phyloP scores from a whole-genome alignment of 1,284 basidiomycete genomes.

The Sanghuangporus baumii region DNA sequence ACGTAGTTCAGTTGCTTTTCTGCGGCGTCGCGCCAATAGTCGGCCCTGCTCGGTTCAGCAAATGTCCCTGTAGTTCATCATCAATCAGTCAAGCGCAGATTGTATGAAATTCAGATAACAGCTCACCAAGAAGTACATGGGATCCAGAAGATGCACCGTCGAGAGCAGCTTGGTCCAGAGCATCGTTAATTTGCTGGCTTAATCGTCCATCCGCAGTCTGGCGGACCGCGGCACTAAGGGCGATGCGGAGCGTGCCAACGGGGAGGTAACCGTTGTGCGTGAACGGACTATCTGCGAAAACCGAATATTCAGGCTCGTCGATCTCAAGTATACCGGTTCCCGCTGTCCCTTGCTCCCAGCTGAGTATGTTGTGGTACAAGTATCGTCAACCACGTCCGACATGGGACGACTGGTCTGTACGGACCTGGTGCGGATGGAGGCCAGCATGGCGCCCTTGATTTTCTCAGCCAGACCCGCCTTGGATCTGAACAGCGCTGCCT shows the following conservation, averaged over 20 bases:
- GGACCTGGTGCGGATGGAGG: constrained; percentile 24
- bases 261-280: constrained; percentile 21
- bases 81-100: background rate
- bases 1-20: constrained; percentile 25
- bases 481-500: constrained; percentile 4
- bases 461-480: background rate
- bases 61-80: constrained; percentile 20
- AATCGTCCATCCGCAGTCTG: constrained; percentile 27
- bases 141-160: constrained; percentile 28
- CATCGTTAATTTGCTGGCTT: constrained; percentile 28
- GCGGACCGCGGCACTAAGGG: constrained; percentile 26
- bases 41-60: constrained; percentile 21
- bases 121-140: constrained; percentile 24
- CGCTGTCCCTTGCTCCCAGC: constrained; percentile 31
- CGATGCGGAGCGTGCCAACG: constrained; percentile 23
- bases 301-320: constrained; percentile 27
- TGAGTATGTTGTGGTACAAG: constrained; percentile 1
- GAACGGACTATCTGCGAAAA: constrained; percentile 23
- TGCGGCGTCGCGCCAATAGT: constrained; percentile 23
- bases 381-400: background rate
- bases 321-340: constrained; percentile 25
- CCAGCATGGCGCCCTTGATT: constrained; percentile 23
- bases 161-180: constrained; percentile 26
- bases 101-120: background rate
- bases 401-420: background rate